Base-by-base conservation (phyloP, 2,329 filamentous ascomycete species). In the Tothia fuscella region DNA sequence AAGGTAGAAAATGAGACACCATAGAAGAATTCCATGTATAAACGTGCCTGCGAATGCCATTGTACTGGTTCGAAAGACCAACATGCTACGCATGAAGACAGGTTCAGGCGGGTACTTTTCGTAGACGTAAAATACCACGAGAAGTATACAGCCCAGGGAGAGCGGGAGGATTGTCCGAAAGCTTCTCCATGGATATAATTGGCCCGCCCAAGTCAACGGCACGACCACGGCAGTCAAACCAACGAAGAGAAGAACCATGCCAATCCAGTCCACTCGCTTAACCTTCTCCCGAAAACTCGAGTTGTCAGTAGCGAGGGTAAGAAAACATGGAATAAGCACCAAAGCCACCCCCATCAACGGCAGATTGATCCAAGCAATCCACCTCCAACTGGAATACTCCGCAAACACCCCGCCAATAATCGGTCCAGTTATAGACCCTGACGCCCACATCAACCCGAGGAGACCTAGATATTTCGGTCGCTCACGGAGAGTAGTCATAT, bases 341-440 rank as follows among this genome's bases (percentile, higher is more conserved):
- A 30, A 12, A n/a, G n/a, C 2, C 7, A 21, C 26, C 29, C 34
- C 78, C 58, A 50, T 72, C 24, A 38, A 38, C 16, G 35, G 16
- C 19, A 38, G 2, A 17, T 38, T 38, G 19, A 38, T 24, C 35
- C 35, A 38, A 16, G 24, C 20, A 72, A 56, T 38, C 24, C 38
- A 40, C 21, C 17, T 16, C 38, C 38, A 40, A 16, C 19, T 21
- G 14, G n/a, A 9, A n/a, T 19, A 30, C 6, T 40, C 14, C 17
- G 38, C 38, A 31, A 64, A 60, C 2, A 52, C 58, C 17, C 62
- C 62, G 4, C 62, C 65, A 1, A 68, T 49, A 12, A 67, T 47
- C 6, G 65, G 65, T 6, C 65, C 66, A 6, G 61, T 53, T 12
- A 67, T 59, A 26, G 54, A 57, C 1, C 62, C 56, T 3, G 67